Evolutionary conservation across 139 green algal species (phyloP).

Genomic region (Coelastrella sp.): DNA sequence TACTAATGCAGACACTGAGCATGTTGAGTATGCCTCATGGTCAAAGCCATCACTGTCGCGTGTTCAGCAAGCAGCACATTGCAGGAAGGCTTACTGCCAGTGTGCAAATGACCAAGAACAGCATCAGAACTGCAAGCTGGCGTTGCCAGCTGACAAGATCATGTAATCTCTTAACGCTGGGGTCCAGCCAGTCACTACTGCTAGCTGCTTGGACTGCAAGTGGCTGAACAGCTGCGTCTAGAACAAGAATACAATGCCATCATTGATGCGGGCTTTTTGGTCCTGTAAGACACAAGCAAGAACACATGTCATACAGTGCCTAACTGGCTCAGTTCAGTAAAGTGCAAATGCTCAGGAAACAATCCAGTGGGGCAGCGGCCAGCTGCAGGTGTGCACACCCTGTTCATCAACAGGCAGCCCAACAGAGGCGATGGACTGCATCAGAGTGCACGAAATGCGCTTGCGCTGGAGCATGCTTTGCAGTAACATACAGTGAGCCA

Average conservation of each 20-base stretch:
- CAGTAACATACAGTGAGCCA: neutral
- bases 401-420: too few species aligned
- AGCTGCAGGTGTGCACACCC: neutral
- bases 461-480: neutral
- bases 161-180: too few species aligned
- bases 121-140: too few species aligned
- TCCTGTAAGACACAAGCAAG: slow-evolving; percentile 66
- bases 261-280: slow-evolving; percentile 88
- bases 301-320: neutral
- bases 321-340: too few species aligned
- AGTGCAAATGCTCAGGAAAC: too few species aligned
- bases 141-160: too few species aligned
- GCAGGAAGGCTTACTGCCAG: neutral
- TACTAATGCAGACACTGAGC: too few species aligned
- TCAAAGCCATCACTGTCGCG: too few species aligned
- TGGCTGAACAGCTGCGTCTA: neutral
- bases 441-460: neutral
- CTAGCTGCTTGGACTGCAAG: neutral
- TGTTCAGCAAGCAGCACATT: neutral
- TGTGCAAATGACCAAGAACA: too few species aligned
- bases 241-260: slow-evolving; percentile 81
- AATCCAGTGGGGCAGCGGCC: too few species aligned
- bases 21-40: too few species aligned
- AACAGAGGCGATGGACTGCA: neutral
- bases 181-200: too few species aligned